Percentiles rank a stretch among this genome's conserved stretches.
Conservation (phyloP, 257 asterid genomes). For the Buddleja alternifolia region DNA sequence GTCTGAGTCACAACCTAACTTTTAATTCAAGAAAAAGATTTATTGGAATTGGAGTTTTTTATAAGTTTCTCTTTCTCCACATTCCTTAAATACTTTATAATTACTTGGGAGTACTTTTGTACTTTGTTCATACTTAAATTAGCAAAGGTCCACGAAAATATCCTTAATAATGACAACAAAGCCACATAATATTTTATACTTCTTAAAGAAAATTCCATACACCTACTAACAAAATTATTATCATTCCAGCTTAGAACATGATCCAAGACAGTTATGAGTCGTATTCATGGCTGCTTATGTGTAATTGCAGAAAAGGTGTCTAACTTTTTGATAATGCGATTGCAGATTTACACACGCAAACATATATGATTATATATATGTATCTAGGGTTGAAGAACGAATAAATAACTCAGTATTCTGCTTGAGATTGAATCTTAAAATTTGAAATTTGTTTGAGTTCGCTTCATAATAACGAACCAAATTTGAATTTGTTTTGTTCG, state of each 20-base stretch:
- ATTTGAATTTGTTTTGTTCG: too few relatives aligned
- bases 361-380: neutral
- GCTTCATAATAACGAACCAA: too few relatives aligned
- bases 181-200: slow-evolving; percentile 3
- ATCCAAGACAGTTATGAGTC: too few relatives aligned
- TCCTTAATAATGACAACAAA: neutral
- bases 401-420: too few relatives aligned
- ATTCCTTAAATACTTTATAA: neutral
- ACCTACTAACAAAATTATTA: slow-evolving; percentile 8
- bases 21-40: too few relatives aligned
- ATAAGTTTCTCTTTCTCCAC: neutral
- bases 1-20: too few relatives aligned
- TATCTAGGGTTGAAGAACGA: too few relatives aligned
- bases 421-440: too few relatives aligned
- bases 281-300: neutral
- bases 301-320: neutral
- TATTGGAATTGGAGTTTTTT: neutral
- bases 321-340: too few relatives aligned
- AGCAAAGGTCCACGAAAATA: too few relatives aligned
- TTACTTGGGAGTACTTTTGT: neutral
- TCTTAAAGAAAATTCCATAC: slow-evolving; percentile 4
- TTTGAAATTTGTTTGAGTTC: too few relatives aligned
- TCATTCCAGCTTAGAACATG: slow-evolving; percentile 20
- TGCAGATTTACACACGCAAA: too few relatives aligned
- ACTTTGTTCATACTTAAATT: neutral